Evolutionary conservation across 805 yeast genomes (phyloP).

Genomic region (Clavispora santaluciae): DNA sequence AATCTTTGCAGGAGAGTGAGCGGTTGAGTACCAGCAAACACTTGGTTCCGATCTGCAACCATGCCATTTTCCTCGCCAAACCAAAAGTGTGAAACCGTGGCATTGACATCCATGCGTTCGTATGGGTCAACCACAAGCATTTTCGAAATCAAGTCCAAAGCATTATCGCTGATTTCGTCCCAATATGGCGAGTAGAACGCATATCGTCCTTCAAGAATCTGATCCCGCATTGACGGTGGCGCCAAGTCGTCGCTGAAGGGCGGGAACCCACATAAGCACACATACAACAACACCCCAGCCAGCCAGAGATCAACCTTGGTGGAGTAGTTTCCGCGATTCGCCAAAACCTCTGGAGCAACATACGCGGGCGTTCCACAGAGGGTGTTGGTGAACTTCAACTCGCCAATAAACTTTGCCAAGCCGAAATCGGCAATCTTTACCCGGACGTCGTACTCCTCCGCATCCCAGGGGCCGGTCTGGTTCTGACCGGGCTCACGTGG

Average conservation of each 20-base stretch:
- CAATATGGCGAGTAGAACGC: conserved; percentile 79
- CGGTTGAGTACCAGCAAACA: conserved; percentile 6
- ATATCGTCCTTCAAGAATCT: conserved; percentile 59
- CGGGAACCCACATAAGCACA: conserved; percentile 79
- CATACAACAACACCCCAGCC: conserved; percentile 71
- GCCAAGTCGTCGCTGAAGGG: conserved; percentile 81
- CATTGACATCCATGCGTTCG: conserved; percentile 37
- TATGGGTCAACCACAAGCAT: conserved; percentile 51
- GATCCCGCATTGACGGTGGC: conserved; percentile 75
- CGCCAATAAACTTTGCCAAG: conserved; percentile 63
- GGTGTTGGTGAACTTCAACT: conserved; percentile 67
- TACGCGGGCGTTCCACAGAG: conserved; percentile 85
- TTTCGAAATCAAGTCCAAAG: conserved; percentile 59
- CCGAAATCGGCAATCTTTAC: conserved; percentile 88
- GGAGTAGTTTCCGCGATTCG: conserved; percentile 53
- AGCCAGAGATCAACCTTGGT: conserved; percentile 81
- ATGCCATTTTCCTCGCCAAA: conserved; percentile 19
- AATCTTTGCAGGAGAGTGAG: conserved; percentile 13
- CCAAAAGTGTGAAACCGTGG: conserved; percentile 44
- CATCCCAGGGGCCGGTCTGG: conserved; percentile 54
- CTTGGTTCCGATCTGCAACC: neutral
- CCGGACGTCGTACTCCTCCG: conserved; percentile 52
- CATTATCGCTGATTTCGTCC: conserved; percentile 65
- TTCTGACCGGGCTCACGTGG: conserved; percentile 29
- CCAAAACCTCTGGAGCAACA: conserved; percentile 77